A percentile compares a stretch with the other conserved stretches of the same genome.
Conservation (phyloP, 768 basidiomycete species). For the Russula brevipes region DNA sequence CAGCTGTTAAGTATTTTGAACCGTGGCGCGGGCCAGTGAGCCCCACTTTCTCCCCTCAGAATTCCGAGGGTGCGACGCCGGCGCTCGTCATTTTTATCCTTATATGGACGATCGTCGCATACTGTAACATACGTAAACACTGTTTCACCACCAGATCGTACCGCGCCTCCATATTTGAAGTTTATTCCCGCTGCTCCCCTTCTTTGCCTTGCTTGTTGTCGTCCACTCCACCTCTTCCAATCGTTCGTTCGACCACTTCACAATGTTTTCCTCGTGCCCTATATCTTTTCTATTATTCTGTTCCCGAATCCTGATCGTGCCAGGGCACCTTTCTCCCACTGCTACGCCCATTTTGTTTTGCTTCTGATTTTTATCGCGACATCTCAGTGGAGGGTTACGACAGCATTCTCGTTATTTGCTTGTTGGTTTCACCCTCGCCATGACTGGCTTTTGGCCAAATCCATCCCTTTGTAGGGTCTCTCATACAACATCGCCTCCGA, state of each 20-base stretch:
- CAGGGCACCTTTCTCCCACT: slow-evolving; percentile 10
- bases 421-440: slow-evolving; percentile 19
- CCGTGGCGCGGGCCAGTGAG: slow-evolving; percentile 17
- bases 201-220: slow-evolving; percentile 14
- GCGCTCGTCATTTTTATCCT: slow-evolving; percentile 11
- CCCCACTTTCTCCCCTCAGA: slow-evolving; percentile 5
- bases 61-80: not conserved
- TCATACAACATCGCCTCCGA: slow-evolving; percentile 25
- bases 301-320: not conserved
- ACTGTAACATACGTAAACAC: slow-evolving; percentile 20
- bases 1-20: slow-evolving; percentile 21
- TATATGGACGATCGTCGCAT: slow-evolving; percentile 22
- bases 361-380: slow-evolving; percentile 25
- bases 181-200: slow-evolving; percentile 13
- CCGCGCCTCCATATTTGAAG: slow-evolving; percentile 15
- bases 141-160: slow-evolving; percentile 18
- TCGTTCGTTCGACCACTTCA: not conserved
- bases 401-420: slow-evolving; percentile 7
- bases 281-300: slow-evolving; percentile 6
- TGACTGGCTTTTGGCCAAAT: slow-evolving; percentile 8
- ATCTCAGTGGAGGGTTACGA: slow-evolving; percentile 25
- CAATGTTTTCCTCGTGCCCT: not conserved
- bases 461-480: slow-evolving; percentile 11
- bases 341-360: slow-evolving; percentile 27
- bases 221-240: not conserved